Conservation (phyloP, 1,139 yeast genomes). For the Barnettozyma hawaiiensis region DNA sequence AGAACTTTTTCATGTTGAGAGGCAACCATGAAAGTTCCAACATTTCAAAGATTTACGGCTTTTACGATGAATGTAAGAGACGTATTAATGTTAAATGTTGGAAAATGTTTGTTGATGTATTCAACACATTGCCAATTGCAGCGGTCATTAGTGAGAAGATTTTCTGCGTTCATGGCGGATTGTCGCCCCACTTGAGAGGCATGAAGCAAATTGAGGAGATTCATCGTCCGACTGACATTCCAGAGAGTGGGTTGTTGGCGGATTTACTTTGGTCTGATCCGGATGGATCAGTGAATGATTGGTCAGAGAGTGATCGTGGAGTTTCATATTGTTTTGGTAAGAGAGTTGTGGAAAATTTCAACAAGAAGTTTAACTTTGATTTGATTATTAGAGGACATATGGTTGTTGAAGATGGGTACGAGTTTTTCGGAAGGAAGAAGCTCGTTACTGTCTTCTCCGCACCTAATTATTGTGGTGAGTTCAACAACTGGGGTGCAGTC, state of each 20-base stretch:
- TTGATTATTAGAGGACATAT: slow-evolving; percentile 97
- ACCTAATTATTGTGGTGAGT: slow-evolving; percentile 98
- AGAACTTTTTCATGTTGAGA: slow-evolving; percentile 88
- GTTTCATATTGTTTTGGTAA: slow-evolving; percentile 97
- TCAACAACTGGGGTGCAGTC: slow-evolving; percentile 98
- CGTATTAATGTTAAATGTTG: slow-evolving; percentile 95
- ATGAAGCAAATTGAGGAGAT: slow-evolving; percentile 98
- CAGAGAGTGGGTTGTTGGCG: slow-evolving; percentile 92
- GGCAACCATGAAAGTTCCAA: slow-evolving; percentile 98
- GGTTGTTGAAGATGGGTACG: slow-evolving; percentile 98
- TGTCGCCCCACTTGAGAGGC: slow-evolving; percentile 91
- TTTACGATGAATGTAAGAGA: slow-evolving; percentile 96
- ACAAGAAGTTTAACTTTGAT: slow-evolving; percentile 96
- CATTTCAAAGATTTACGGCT: slow-evolving; percentile 93
- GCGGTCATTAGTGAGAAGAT: slow-evolving; percentile 97
- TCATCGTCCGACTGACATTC: slow-evolving; percentile 98
- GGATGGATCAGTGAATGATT: slow-evolving; percentile 93
- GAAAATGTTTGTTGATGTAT: slow-evolving; percentile 97
- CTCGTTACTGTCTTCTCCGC: slow-evolving; percentile 93
- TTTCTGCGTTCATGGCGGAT: slow-evolving; percentile 98
- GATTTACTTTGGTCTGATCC: slow-evolving; percentile 98
- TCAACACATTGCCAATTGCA: slow-evolving; percentile 96
- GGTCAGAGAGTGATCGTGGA: slow-evolving; percentile 98
- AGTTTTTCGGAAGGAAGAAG: slow-evolving; percentile 92
- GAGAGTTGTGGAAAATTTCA: slow-evolving; percentile 88